phyloP scores from a whole-genome alignment of 1,284 basidiomycete species.

The Puccinia hordei region DNA sequence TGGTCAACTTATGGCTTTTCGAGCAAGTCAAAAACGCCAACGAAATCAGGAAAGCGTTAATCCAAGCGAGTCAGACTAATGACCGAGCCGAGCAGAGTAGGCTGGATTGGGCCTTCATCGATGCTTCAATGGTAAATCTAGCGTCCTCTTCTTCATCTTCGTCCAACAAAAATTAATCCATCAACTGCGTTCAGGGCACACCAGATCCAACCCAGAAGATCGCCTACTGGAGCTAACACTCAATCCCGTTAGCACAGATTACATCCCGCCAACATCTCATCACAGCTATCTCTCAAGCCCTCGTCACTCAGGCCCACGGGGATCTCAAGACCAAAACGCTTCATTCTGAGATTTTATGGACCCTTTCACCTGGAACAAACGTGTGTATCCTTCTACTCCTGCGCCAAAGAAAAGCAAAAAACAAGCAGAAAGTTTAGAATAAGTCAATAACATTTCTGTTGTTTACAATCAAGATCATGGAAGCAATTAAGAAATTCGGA shows the following conservation, averaged over 20 bases:
- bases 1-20: conserved; percentile 71
- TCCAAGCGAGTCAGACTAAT: conserved; percentile 67
- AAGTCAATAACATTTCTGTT: background rate
- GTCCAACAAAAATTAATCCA: too few relatives aligned
- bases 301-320: conserved; percentile 69
- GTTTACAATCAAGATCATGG: conserved; percentile 69
- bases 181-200: too few relatives aligned
- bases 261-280: conserved; percentile 74
- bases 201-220: background rate
- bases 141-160: background rate
- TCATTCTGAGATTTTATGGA: conserved; percentile 82
- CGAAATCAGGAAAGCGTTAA: conserved; percentile 68
- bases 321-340: conserved; percentile 72
- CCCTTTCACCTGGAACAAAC: conserved; percentile 80
- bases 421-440: background rate
- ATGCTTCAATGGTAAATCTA: conserved; percentile 66
- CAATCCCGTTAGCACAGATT: conserved; percentile 63
- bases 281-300: conserved; percentile 76
- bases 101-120: conserved; percentile 84
- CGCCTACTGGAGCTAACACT: background rate
- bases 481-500: conserved; percentile 80
- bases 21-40: conserved; percentile 68
- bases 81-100: conserved; percentile 68
- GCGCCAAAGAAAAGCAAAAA: background rate
- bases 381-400: conserved; percentile 61